Evolutionary conservation across 768 basidiomycete species (phyloP).

Genomic region (Cystofilobasidium macerans): DNA sequence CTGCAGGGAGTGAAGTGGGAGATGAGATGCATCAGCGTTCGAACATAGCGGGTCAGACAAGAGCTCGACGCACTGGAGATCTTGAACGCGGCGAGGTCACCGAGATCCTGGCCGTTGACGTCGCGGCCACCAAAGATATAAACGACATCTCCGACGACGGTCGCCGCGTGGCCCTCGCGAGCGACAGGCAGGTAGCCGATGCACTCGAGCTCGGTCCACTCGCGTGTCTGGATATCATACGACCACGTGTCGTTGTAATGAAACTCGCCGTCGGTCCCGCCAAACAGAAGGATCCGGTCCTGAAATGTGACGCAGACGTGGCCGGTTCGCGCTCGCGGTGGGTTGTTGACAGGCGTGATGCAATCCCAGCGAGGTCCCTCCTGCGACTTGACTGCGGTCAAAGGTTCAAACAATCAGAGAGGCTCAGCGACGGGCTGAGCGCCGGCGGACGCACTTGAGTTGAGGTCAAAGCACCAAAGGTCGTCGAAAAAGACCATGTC

Average conservation of each 20-base stretch:
- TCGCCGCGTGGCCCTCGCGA: conserved; percentile 90
- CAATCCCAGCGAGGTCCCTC: conserved; percentile 58
- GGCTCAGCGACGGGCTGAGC: neutral
- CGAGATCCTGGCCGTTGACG: conserved; percentile 89
- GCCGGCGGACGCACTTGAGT: conserved; percentile 60
- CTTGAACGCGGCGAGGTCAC: conserved; percentile 92
- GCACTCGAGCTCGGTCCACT: conserved; percentile 85
- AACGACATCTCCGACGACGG: conserved; percentile 91
- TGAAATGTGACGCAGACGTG: conserved; percentile 75
- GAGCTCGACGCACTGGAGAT: conserved; percentile 66
- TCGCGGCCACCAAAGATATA: conserved; percentile 96
- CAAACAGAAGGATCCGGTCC: conserved; percentile 84
- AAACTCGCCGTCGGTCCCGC: conserved; percentile 95
- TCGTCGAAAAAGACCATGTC: conserved; percentile 91
- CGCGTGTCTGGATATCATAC: conserved; percentile 66
- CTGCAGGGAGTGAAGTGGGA: conserved; percentile 41
- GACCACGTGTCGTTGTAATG: conserved; percentile 99
- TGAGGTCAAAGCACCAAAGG: conserved; percentile 90
- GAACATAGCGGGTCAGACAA: neutral
- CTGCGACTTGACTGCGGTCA: conserved; percentile 60
- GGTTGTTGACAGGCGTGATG: conserved; percentile 47
- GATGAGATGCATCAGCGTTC: conserved; percentile 20
- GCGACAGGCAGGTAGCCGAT: conserved; percentile 95
- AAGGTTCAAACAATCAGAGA: neutral
- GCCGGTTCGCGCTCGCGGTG: conserved; percentile 70